These are phyloP conservation scores for Russula lepida DNA, from an alignment of 768 basidiomycete species.

Conservation along the genomic window DNA sequence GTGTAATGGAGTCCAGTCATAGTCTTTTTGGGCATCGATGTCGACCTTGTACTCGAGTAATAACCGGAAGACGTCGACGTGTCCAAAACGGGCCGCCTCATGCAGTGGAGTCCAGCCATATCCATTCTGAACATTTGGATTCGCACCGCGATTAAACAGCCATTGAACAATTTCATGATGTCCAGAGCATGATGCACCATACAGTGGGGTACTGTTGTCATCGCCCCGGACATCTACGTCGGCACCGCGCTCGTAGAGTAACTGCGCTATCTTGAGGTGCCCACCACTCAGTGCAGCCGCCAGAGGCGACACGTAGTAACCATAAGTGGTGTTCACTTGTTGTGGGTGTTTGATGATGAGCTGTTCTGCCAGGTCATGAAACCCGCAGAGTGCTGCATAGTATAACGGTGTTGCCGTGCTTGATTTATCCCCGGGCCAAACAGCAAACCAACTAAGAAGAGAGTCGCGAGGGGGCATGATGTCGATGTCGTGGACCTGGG, in stretches of 20 bases:
- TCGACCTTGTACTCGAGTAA: neutral
- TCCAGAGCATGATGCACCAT: neutral
- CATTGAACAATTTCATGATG: neutral
- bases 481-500: neutral
- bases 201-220: neutral
- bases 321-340: neutral
- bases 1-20: neutral
- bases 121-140: neutral
- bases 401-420: neutral
- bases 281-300: neutral
- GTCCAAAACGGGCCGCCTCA: neutral
- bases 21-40: neutral
- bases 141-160: neutral
- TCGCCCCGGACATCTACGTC: neutral
- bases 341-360: neutral
- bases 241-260: neutral
- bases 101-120: neutral
- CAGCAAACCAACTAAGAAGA: neutral
- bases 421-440: fast-evolving
- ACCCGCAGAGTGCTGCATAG: neutral
- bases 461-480: too few species aligned
- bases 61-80: neutral
- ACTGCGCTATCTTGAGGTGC: neutral
- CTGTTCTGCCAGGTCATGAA: neutral
- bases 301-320: neutral